Evolutionary conservation across 495 filamentous ascomycete genomes (phyloP), one percentile per base, ranked within the genome.

Genomic region (Neurospora sp.): DNA sequence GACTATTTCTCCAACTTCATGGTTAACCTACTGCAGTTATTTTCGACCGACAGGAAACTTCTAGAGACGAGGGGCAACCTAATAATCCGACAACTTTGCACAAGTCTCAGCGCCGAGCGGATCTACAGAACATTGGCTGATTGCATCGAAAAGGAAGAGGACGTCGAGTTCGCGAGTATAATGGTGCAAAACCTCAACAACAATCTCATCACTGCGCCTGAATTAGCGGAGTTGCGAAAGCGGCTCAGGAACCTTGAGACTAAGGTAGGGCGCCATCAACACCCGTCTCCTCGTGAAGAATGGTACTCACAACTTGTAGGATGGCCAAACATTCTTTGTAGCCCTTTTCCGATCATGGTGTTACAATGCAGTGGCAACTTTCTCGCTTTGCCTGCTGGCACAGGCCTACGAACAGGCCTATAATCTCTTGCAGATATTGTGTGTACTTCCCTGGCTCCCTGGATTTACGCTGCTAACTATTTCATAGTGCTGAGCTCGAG

Each of bases 151-250:
- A 97, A 96, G 74, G 96, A 99, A 80, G 95, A 98, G 84, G 96
- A 99, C 78, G 87, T 98, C 40, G 96, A 98, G 79, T 99, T 99
- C 81, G 94, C 96, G 20, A 97, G 94, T 75, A 99, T 98, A 76
- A 99, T 99, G 96, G 94, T 99, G 37, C 96, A 98, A 78, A 98
- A 98, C 80, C 85, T 99, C 61, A 99, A 99, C 82, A 99, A 99
- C 77, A 99, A 98, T 75, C 87, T 99, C 22, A 98, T 98, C 75
- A 99, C 96, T 12, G 96, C 96, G 0, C 96, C 96, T 0, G 94
- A 99, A 78, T 85, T 99, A 40, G 89, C 93, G 0, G 96, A 97
- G 70, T 84, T 99, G 61, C 88, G 96, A 65, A 97, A 97, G 80
- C 86, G 96, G 22, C 85, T 99, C 68, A 87, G 95, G 38, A 98